Evolutionary conservation across 768 basidiomycete species (phyloP).

Genomic region (Xerocomus brunneocitrinus): DNA sequence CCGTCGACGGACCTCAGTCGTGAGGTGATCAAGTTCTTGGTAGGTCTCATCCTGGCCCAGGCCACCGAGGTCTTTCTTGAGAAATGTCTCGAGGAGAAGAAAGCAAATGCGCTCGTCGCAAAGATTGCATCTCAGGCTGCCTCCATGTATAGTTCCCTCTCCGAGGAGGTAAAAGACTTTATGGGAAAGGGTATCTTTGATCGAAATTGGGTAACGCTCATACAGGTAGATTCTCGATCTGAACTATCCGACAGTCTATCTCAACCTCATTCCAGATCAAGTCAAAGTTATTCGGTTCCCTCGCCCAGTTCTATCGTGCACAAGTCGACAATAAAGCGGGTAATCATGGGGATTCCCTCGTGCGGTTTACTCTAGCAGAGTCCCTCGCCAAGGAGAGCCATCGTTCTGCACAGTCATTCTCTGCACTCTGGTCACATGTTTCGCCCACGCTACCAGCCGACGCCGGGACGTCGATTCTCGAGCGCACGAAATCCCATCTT

Average conservation of each 20-base stretch:
- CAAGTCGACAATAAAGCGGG: slow-evolving; percentile 69
- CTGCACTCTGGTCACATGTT: slow-evolving; percentile 63
- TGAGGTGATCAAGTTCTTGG: slow-evolving; percentile 91
- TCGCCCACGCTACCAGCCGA: slow-evolving; percentile 86
- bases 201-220: slow-evolving; percentile 84
- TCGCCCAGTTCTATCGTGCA: slow-evolving; percentile 84
- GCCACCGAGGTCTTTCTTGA: slow-evolving; percentile 96
- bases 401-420: slow-evolving; percentile 63
- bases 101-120: slow-evolving; percentile 66
- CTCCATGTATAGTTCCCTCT: slow-evolving; percentile 72
- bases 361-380: slow-evolving; percentile 74
- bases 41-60: slow-evolving; percentile 85
- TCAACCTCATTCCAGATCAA: slow-evolving; percentile 59
- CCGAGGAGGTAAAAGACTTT: slow-evolving; percentile 94
- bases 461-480: slow-evolving; percentile 70
- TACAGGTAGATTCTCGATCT: slow-evolving; percentile 52
- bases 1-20: slow-evolving; percentile 92
- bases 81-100: slow-evolving; percentile 92
- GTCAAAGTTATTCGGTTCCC: slow-evolving; percentile 80
- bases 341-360: slow-evolving; percentile 85
- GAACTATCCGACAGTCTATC: not conserved
- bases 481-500: slow-evolving; percentile 80
- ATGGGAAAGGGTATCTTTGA: slow-evolving; percentile 96
- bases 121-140: slow-evolving; percentile 85
- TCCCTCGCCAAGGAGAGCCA: slow-evolving; percentile 78